A percentile compares a stretch with the other conserved stretches of the same genome.
Conservation (phyloP, 2,329 filamentous ascomycete species). For the Ceratocystis albifundus region DNA sequence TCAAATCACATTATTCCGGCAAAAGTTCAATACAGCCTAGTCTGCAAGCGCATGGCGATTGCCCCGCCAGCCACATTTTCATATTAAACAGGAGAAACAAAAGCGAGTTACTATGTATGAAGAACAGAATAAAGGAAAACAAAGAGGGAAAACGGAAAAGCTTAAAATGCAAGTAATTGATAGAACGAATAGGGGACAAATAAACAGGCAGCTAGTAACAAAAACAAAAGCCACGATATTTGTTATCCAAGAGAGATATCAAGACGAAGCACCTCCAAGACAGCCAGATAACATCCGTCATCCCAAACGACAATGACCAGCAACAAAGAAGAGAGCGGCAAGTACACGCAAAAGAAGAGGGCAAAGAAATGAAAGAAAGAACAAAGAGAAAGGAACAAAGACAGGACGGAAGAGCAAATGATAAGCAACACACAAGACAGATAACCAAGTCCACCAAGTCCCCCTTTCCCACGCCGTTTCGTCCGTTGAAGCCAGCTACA, state of each 20-base stretch:
- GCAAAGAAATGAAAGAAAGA: background rate
- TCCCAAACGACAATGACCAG: background rate
- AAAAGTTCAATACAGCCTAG: background rate
- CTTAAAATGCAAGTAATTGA: background rate
- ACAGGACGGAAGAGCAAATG: constrained; percentile 1
- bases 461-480: background rate
- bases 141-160: background rate
- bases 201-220: background rate
- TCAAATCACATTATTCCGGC: background rate
- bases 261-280: constrained; percentile 12
- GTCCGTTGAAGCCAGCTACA: background rate
- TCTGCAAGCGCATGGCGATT: no score
- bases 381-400: background rate
- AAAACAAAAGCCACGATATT: constrained; percentile 10
- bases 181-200: background rate
- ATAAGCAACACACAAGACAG: background rate
- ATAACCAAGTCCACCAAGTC: background rate
- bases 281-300: constrained; percentile 1
- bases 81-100: background rate
- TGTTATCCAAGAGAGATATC: constrained; percentile 13
- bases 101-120: constrained; percentile 1
- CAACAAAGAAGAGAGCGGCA: background rate
- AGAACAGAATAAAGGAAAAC: background rate
- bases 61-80: background rate
- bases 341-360: background rate